Conservation (phyloP, 2,329 filamentous ascomycete species). For the Penicillium sp. region DNA sequence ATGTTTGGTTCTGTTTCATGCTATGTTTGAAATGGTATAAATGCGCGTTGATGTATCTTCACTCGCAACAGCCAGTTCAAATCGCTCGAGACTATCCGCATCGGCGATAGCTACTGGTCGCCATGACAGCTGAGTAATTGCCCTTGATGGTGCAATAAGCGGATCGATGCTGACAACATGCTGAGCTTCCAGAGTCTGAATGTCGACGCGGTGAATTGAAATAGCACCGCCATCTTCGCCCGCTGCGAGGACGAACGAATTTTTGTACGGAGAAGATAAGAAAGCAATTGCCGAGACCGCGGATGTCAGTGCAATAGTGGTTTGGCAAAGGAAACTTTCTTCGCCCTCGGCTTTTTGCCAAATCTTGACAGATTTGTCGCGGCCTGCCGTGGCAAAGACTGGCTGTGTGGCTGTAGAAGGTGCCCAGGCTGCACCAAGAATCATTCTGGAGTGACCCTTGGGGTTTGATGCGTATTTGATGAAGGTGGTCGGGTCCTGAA, state of each 20-base stretch:
- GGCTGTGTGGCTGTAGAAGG: constrained; percentile 43
- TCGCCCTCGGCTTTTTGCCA: constrained; percentile 53
- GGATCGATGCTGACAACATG: constrained; percentile 33
- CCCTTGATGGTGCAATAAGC: constrained; percentile 57
- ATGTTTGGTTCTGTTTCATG: constrained; percentile 7
- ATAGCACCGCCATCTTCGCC: constrained; percentile 50
- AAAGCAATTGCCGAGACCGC: constrained; percentile 74
- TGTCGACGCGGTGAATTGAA: constrained; percentile 40
- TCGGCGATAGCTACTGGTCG: constrained; percentile 46
- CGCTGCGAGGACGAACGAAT: constrained; percentile 41
- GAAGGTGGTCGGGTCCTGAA: constrained; percentile 49
- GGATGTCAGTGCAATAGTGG: constrained; percentile 54
- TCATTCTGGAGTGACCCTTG: constrained; percentile 90
- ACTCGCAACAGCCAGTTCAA: constrained; percentile 46
- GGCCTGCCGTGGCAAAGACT: constrained; percentile 80
- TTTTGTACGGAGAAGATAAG: constrained; percentile 35
- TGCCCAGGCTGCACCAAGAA: constrained; percentile 83
- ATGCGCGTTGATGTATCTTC: constrained; percentile 46
- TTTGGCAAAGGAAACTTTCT: constrained; percentile 51
- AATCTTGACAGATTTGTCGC: constrained; percentile 80
- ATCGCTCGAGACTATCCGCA: constrained; percentile 13
- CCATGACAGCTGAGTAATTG: constrained; percentile 69
- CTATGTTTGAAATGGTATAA: constrained; percentile 36
- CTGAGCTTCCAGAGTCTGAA: constrained; percentile 30
- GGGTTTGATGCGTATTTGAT: constrained; percentile 62